Conservation (phyloP, 805 yeast species). For the Saturnispora mendoncae region DNA sequence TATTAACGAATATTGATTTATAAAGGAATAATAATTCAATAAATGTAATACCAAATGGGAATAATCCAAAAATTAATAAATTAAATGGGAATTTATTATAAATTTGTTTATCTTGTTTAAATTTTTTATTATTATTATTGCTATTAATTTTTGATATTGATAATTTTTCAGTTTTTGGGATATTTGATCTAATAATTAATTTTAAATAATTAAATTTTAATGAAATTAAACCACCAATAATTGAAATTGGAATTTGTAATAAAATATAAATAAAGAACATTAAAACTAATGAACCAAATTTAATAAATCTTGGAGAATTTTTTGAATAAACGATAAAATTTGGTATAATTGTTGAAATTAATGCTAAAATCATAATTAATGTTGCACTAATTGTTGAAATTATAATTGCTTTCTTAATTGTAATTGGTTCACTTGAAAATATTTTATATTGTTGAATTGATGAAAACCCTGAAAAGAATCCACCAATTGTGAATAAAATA, state of each 20-base stretch:
- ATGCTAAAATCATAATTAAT: constrained; percentile 37
- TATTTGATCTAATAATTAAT: constrained; percentile 14
- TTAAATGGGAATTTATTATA: constrained; percentile 28
- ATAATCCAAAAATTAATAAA: constrained; percentile 49
- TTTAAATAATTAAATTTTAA: constrained; percentile 19
- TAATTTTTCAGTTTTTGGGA: constrained; percentile 26
- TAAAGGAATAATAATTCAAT: constrained; percentile 68
- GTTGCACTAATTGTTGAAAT: constrained; percentile 42
- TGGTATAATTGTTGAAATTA: constrained; percentile 43
- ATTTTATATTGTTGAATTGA: constrained; percentile 56
- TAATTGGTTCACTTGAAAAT: constrained; percentile 35
- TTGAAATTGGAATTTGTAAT: constrained; percentile 65
- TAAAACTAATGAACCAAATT: constrained; percentile 63
- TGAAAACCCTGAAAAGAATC: constrained; percentile 63
- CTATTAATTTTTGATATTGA: not conserved
- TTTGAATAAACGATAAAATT: constrained; percentile 70
- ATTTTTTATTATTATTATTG: not conserved
- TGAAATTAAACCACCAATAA: constrained; percentile 57
- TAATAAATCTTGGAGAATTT: constrained; percentile 67
- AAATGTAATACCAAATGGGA: constrained; percentile 75
- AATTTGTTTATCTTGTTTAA: constrained; percentile 28
- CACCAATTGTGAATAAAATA: constrained; percentile 55
- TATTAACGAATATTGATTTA: constrained; percentile 72
- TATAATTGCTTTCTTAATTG: constrained; percentile 25
- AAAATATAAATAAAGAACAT: constrained; percentile 51